phyloP scores from a whole-genome alignment of 768 basidiomycete species.

The Leccinum arenicola region DNA sequence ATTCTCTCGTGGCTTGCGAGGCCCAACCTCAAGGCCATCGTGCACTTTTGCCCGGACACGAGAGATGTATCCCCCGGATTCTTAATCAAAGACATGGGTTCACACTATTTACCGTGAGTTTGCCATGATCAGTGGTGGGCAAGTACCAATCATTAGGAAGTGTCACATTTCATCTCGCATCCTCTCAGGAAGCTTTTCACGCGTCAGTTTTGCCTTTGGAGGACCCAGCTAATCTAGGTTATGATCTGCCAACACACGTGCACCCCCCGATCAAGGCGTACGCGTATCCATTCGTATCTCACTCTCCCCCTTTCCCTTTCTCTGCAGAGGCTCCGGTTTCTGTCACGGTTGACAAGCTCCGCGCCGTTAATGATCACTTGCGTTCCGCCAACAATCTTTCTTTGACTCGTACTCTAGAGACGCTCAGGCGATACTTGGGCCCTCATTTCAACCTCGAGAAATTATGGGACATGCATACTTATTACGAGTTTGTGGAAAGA shows the following conservation, averaged over 20 bases:
- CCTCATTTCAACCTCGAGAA: slow-evolving; percentile 45
- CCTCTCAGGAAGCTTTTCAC: slow-evolving; percentile 35
- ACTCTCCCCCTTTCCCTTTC: slow-evolving; percentile 38
- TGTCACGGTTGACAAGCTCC: slow-evolving; percentile 16
- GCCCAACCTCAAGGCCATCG: slow-evolving; percentile 24
- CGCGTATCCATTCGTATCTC: slow-evolving; percentile 36
- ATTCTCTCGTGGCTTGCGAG: slow-evolving; percentile 8
- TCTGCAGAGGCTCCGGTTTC: slow-evolving; percentile 30
- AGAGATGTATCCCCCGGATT: slow-evolving; percentile 26
- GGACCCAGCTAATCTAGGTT: slow-evolving; percentile 20
- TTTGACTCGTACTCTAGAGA: slow-evolving; percentile 37
- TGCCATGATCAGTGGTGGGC: not conserved
- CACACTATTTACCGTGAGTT: slow-evolving; percentile 29
- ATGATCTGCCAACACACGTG: slow-evolving; percentile 23
- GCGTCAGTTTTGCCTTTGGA: slow-evolving; percentile 28
- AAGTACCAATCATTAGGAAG: slow-evolving; percentile 19
- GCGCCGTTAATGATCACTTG: slow-evolving; percentile 30
- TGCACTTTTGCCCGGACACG: slow-evolving; percentile 36
- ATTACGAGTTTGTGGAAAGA: slow-evolving; percentile 43
- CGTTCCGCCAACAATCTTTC: slow-evolving; percentile 39
- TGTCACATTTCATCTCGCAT: slow-evolving; percentile 34
- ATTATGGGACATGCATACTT: slow-evolving; percentile 46
- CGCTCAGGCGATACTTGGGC: slow-evolving; percentile 36
- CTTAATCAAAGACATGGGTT: slow-evolving; percentile 23
- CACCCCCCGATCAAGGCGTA: slow-evolving; percentile 31